Evolutionary conservation across 2,329 filamentous ascomycete genomes (phyloP), one percentile per base, ranked within the genome.

Genomic region (Aspergillus vadensis): DNA sequence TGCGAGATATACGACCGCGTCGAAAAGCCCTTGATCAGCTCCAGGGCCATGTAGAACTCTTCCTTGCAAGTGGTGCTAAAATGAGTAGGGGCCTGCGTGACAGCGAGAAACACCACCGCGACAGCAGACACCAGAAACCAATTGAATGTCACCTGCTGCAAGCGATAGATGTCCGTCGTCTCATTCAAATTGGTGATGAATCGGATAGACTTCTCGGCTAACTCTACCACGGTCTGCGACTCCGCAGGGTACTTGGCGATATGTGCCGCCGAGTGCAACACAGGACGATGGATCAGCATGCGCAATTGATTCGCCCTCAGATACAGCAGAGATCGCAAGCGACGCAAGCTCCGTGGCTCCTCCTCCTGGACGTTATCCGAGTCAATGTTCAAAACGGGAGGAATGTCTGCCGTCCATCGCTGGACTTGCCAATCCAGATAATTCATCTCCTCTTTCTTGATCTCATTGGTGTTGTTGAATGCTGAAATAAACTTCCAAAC

Each of bases 221-320:
- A 81, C 58, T 85, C 83, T 25, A 88, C 83, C 1, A 85, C 85
- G 0, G 84, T 89, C 68, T 91, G 86, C 0, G 92, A 92, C 63
- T 91, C 88, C 5, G 80, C 76, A 39, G 88, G 83, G 70, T 96
- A 89, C 55, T 88, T 85, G 78, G 90, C 86, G 68, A 97, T 96
- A 69, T 88, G 92, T 8, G 87, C 90, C 0, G 71, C 69, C 0
- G 72, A 93, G 73, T 96, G 91, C 8, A 97, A 79, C 2, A 96
- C 88, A 0, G 92, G 92, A 0, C 92, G 91, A 75, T 96, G 91
- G 48, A 97, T 90, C 74, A 92, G 88, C 66, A 93, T 94, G 5
- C 92, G 89, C 77, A 96, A 90, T 79, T 96, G 91, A 69, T 97
- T 97, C 1, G 91, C 85, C n/a, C 93, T 86, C 5, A 97, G 81